These are phyloP conservation scores for Nemania sp. DNA, from an alignment of 2,329 filamentous ascomycete genomes.

Conservation along the genomic window DNA sequence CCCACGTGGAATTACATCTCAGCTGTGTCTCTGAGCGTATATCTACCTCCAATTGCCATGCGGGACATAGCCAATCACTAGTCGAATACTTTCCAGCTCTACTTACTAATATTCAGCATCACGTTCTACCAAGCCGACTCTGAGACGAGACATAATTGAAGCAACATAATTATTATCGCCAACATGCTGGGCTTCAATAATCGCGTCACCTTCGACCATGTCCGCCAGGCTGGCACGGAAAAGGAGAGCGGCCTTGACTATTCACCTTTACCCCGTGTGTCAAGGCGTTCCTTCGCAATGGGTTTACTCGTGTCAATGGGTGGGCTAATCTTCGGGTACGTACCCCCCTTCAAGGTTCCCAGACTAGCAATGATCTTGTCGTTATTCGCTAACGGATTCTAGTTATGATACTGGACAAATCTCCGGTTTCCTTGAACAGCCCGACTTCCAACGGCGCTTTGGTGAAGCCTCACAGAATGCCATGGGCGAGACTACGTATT, in stretches of 20 bases:
- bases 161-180: constrained; percentile 16
- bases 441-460: constrained; percentile 66
- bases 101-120: neutral
- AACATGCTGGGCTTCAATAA: constrained; percentile 44
- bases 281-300: constrained; percentile 36
- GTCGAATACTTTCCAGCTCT: neutral
- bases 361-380: neutral
- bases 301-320: constrained; percentile 40
- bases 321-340: constrained; percentile 40
- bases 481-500: constrained; percentile 41
- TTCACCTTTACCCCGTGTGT: constrained; percentile 51
- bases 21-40: constrained; percentile 3
- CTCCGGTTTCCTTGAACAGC: constrained; percentile 69
- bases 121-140: neutral
- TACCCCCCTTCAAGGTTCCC: neutral
- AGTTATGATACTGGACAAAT: constrained; percentile 66
- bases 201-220: constrained; percentile 57
- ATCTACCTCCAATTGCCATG: neutral
- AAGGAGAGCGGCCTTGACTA: constrained; percentile 59
- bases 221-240: constrained; percentile 55
- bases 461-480: constrained; percentile 56
- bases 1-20: constrained; percentile 31
- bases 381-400: constrained; percentile 8
- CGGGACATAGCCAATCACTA: neutral
- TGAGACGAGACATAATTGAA: neutral